Evolutionary conservation across 2,329 filamentous ascomycete species (phyloP), one percentile per base, ranked within the genome.

Genomic region (Atkinsonella texensis): DNA sequence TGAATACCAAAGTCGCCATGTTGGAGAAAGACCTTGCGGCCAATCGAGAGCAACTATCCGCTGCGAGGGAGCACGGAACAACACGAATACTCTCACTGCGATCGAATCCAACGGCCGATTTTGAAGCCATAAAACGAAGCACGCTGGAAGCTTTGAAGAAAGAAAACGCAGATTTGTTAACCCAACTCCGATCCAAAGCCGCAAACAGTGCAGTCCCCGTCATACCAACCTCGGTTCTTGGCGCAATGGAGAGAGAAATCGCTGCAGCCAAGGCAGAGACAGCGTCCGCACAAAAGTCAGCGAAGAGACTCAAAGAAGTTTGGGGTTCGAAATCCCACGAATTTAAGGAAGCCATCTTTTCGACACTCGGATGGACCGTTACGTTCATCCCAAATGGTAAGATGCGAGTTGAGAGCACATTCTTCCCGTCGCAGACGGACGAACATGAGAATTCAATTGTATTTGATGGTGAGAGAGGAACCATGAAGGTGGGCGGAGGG

Each of bases 381-480:
- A 89, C 93, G 33, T 97, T 98, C 65, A 85, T 96, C 65, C 89
- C 90, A n/a, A 95, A 95, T 65, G 93, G 93, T 42, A 91, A 95
- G 62, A 94, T 96, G 69, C 84, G 89, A 33, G 88, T 96, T 20
- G 94, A 91, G 51, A 85, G 79, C 54, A 85, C 91, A 57, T 94
- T 91, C 63, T 87, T 86, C 63, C 85, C 89, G 0, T 83, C 80
- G 2, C 68, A 55, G 70, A 80, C 65, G 64, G 81, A 86, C 51
- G 83, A 86, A 62, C 81, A 88, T 64, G 82, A 85, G 65, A 84
- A 84, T 58, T 81, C 77, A 52, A 84, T 85, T 54, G 81, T 95
- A 0, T 96, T 96, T 65, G 89, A 95, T 67, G 89, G 89, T 49
- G 89, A 96, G 70, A 83, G 86, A 53, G 93, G 91, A 8, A 96